phyloP scores from a whole-genome alignment of 1,284 basidiomycete species.

The Filobasidium uniguttulatum region DNA sequence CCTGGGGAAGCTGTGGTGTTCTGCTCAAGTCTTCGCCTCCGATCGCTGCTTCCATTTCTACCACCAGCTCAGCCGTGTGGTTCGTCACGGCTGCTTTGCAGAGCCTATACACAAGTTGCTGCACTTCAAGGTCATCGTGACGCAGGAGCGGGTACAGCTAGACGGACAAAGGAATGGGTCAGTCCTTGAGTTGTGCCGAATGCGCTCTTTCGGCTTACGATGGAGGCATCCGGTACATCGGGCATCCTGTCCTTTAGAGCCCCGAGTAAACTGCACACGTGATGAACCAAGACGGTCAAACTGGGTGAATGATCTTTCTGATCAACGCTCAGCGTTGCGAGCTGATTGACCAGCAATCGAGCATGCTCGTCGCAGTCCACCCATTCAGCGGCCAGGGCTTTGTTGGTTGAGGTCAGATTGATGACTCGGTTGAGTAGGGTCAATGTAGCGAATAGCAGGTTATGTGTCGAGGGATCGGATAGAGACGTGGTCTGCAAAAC shows the following conservation, averaged over 20 bases:
- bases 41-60: constrained; percentile 54
- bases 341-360: constrained; percentile 47
- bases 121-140: constrained; percentile 42
- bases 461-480: constrained; percentile 47
- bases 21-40: constrained; percentile 34
- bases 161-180: background rate
- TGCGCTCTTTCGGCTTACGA: background rate
- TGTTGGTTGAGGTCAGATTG: constrained; percentile 59
- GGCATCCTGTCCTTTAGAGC: background rate
- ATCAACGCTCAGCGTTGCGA: constrained; percentile 48
- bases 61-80: constrained; percentile 61
- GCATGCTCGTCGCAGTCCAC: constrained; percentile 45
- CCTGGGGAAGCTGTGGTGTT: constrained; percentile 44
- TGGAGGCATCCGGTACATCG: background rate
- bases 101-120: constrained; percentile 56
- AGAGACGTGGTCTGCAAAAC: constrained; percentile 47
- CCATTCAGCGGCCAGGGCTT: constrained; percentile 57
- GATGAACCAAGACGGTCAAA: background rate
- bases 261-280: background rate
- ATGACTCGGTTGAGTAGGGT: constrained; percentile 54
- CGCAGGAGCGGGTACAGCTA: constrained; percentile 7
- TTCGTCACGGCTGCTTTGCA: constrained; percentile 51
- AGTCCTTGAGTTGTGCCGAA: background rate
- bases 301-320: constrained; percentile 18
- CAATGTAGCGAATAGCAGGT: constrained; percentile 55